These are phyloP conservation scores for Diaporthe velutina DNA, from an alignment of 2,329 filamentous ascomycete genomes.

Conservation along the genomic window DNA sequence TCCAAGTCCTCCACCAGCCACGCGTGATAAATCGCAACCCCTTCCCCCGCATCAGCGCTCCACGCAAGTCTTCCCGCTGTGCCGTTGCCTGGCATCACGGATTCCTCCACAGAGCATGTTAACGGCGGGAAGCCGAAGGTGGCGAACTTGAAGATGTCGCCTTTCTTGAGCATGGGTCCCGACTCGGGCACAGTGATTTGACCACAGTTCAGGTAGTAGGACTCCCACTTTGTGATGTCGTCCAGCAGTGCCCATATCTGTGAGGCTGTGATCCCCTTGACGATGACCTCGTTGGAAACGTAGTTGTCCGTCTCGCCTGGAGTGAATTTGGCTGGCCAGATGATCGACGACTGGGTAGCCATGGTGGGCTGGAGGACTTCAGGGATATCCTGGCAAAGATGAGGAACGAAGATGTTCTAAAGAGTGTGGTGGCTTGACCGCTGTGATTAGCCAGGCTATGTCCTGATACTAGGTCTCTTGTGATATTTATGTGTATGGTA, in stretches of 20 bases:
- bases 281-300: constrained; percentile 48
- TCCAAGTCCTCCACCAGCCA: constrained; percentile 48
- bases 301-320: constrained; percentile 49
- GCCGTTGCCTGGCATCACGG: constrained; percentile 38
- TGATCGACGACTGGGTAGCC: constrained; percentile 42
- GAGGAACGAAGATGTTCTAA: background rate
- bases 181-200: constrained; percentile 45
- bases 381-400: background rate
- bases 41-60: constrained; percentile 42
- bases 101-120: constrained; percentile 44
- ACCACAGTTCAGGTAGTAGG: constrained; percentile 45
- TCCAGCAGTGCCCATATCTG: constrained; percentile 46
- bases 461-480: background rate
- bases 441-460: rapidly evolving
- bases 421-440: background rate
- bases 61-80: constrained; percentile 45
- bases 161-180: constrained; percentile 44
- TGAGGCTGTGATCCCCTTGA: constrained; percentile 44
- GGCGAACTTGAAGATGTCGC: constrained; percentile 46
- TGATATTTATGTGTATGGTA: background rate
- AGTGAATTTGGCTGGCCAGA: constrained; percentile 46
- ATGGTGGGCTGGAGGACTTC: background rate
- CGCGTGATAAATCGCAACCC: constrained; percentile 46
- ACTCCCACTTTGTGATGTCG: constrained; percentile 47
- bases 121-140: constrained; percentile 48